Percentiles rank a stretch among this genome's conserved stretches.
Evolutionary conservation across 139 green algal species (phyloP).

Genomic region (Raphidocelis subcapitata): DNA sequence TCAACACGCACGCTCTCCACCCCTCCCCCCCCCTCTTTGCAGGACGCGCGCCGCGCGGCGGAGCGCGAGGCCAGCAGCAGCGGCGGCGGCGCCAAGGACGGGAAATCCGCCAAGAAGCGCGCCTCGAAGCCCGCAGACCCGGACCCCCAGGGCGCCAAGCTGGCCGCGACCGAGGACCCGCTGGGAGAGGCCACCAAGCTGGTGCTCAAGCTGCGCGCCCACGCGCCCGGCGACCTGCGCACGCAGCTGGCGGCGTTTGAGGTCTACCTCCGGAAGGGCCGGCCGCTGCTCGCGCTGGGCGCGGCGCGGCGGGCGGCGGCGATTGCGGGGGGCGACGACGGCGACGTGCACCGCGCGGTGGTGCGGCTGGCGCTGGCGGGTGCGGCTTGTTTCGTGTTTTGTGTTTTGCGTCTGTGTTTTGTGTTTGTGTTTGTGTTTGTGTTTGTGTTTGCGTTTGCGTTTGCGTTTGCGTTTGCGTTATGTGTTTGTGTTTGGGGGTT

Average conservation of each 20-base stretch:
- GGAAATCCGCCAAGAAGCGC: conserved; percentile 35
- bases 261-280: conserved; percentile 73
- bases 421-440: neutral
- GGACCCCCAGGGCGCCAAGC: conserved; percentile 84
- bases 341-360: conserved; percentile 60
- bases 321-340: conserved; percentile 52
- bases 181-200: conserved; percentile 88
- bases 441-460: neutral
- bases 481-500: neutral
- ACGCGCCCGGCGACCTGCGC: conserved; percentile 38
- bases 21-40: too few relatives aligned
- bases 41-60: too few relatives aligned
- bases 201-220: conserved; percentile 63
- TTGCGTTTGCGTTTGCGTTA: neutral
- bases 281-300: conserved; percentile 77
- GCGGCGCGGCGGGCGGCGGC: conserved; percentile 59
- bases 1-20: too few relatives aligned
- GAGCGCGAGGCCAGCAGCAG: conserved; percentile 29
- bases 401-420: neutral
- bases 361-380: conserved; percentile 52
- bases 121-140: conserved; percentile 54
- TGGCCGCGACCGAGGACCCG: conserved; percentile 72
- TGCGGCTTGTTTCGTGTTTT: neutral
- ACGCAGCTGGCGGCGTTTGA: conserved; percentile 64
- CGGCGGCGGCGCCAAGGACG: conserved; percentile 8